These are phyloP conservation scores for Polygonum aviculare DNA, from an alignment of 148 eudicot species.

Conservation along the genomic window DNA sequence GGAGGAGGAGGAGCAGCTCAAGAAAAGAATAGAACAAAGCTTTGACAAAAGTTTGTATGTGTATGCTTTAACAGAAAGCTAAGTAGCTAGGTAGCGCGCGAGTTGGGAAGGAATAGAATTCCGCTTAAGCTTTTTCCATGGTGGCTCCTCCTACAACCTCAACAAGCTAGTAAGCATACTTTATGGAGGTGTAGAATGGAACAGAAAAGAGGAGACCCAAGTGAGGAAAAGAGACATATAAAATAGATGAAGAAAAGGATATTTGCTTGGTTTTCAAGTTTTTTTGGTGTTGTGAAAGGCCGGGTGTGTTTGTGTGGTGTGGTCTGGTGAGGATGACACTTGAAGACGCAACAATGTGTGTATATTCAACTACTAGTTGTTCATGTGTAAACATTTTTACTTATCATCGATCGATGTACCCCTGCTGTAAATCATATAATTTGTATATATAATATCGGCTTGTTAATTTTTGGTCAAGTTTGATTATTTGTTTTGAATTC, in stretches of 20 bases:
- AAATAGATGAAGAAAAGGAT: constrained; percentile 18
- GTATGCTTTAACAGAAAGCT: background rate
- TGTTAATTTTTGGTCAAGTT: too few species aligned
- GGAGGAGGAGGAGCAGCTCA: constrained; percentile 15
- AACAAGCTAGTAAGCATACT: background rate
- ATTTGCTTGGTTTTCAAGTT: constrained; percentile 53
- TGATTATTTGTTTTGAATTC: too few species aligned
- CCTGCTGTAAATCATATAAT: background rate
- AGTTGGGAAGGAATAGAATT: constrained; percentile 13
- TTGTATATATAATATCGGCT: background rate
- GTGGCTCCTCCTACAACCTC: constrained; percentile 2
- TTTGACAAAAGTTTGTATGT: background rate
- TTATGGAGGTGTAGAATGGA: background rate
- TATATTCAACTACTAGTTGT: constrained; percentile 8
- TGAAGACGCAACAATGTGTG: background rate
- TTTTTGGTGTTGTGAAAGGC: constrained; percentile 2
- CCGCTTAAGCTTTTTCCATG: constrained; percentile 17
- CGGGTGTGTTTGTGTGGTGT: constrained; percentile 8
- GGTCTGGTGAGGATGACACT: constrained; percentile 1
- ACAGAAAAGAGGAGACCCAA: constrained; percentile 14
- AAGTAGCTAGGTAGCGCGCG: constrained; percentile 7
- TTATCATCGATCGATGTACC: constrained; percentile 15
- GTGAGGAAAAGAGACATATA: constrained; percentile 12
- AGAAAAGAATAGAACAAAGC: background rate
- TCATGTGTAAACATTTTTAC: constrained; percentile 19